phyloP scores from a whole-genome alignment of 1,139 yeast species.

The Hyphopichia pseudoburtonii region DNA sequence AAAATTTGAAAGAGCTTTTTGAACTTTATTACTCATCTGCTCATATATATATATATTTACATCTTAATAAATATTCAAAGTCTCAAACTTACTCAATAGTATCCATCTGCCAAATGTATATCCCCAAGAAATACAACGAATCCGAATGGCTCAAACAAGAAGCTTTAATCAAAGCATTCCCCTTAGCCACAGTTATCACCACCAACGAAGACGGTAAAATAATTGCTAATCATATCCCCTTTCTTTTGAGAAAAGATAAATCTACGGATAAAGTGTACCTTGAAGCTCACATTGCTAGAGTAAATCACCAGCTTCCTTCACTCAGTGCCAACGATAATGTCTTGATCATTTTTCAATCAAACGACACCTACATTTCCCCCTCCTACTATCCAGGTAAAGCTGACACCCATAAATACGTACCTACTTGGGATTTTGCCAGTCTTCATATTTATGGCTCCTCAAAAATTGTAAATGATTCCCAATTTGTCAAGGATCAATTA shows the following conservation, averaged over 20 bases:
- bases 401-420: slow-evolving; percentile 62
- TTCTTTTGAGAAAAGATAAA: slow-evolving; percentile 39
- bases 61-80: no score
- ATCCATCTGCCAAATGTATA: slow-evolving; percentile 33
- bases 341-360: slow-evolving; percentile 55
- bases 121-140: slow-evolving; percentile 29
- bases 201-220: slow-evolving; percentile 33
- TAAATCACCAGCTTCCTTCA: slow-evolving; percentile 53
- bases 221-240: slow-evolving; percentile 63
- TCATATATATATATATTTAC: no score
- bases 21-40: no score
- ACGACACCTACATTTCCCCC: slow-evolving; percentile 59
- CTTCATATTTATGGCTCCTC: slow-evolving; percentile 62
- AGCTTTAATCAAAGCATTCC: slow-evolving; percentile 44
- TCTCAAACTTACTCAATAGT: no score
- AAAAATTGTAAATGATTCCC: slow-evolving; percentile 44
- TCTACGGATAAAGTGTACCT: slow-evolving; percentile 41
- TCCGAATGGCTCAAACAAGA: slow-evolving; percentile 41
- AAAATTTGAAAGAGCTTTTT: no score
- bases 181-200: slow-evolving; percentile 56
- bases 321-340: slow-evolving; percentile 42
- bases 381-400: slow-evolving; percentile 59
- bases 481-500: slow-evolving; percentile 50
- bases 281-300: slow-evolving; percentile 58
- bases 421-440: slow-evolving; percentile 71